Percentiles rank a stretch among this genome's conserved stretches.
These are phyloP conservation scores for Cicer pinnatifidum DNA, from an alignment of 306 rosid genomes.

Conservation along the genomic window DNA sequence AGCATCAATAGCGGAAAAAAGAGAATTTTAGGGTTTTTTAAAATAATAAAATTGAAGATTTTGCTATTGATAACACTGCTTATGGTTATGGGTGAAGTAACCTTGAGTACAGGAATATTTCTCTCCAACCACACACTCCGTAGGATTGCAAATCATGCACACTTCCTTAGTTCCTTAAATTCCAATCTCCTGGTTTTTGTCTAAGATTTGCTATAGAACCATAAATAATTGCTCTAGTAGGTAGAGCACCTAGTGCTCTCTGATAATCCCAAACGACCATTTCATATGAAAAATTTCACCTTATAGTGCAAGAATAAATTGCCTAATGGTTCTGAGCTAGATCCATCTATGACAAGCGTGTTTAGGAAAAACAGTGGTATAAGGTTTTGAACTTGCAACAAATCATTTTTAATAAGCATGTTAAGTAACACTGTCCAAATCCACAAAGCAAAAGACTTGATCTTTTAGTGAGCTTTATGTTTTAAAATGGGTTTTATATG, in stretches of 20 bases:
- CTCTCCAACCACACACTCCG: background rate
- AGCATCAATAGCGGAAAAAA: no score
- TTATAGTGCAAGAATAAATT: background rate
- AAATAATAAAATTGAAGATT: no score
- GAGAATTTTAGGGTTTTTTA: no score
- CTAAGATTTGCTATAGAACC: background rate
- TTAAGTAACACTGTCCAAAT: background rate
- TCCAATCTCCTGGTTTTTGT: background rate
- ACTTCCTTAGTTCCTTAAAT: background rate
- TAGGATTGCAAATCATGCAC: constrained; percentile 11
- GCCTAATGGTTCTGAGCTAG: background rate
- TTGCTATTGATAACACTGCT: no score
- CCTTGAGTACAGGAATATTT: background rate
- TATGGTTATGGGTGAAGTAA: background rate
- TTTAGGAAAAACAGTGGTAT: background rate
- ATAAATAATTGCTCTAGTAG: background rate
- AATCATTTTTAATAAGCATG: background rate
- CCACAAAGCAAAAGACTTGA: constrained; percentile 7
- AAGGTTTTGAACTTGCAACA: constrained; percentile 11
- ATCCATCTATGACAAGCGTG: background rate
- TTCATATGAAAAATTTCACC: background rate
- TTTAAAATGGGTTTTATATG: background rate
- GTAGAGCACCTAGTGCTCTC: background rate
- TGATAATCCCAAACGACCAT: background rate
- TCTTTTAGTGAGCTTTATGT: constrained; percentile 7